Evolutionary conservation across 768 basidiomycete species (phyloP), one percentile per base, ranked within the genome.

Genomic region (Mycena maculata): DNA sequence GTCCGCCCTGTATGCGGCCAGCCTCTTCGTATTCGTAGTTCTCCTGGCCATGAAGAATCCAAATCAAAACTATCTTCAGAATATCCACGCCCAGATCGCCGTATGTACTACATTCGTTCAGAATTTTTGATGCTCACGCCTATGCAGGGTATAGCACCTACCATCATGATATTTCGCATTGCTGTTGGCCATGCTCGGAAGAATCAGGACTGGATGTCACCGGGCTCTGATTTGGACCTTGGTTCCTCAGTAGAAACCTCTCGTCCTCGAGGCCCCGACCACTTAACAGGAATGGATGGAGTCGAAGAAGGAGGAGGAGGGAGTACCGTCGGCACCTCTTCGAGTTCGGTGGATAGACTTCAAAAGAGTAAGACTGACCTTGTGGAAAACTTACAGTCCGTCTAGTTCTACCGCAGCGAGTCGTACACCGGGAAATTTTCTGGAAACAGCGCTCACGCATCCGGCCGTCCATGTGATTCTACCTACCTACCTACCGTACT

Each of bases 41-140:
- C 13, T 60, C 48, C 12, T 72, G 50, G 70, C 77, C 42, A 64
- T 70, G 64, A 64, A 75, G 74, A 23, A 64, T 68, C 48, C 77
- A 72, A 27, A 73, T 74, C 48, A 80, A 71, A 49, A 72, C 73
- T 44, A 80, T 63, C n/a, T 68, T 65, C 48, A 80, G 70, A 31
- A 54, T 28, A 13, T 54, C 45, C 38, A 68, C 48, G 16, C 60
- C 47, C 33, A 67, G 38, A 28, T 75, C 67, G 33, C 71, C 20
- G 30, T 71, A 62, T 36, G 41, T 60, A 7, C 47, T 5, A 4
- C n/a, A 10, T n/a, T 60, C n/a, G 1, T 27, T 11, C 11, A 33
- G 9, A 4, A 23, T 50, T 2, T 13, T 7, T 4, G 12, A 18
- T 23, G 8, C 36, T 10, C 9, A 48, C 7, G 10, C 25, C 31